Evolutionary conservation across 2,329 filamentous ascomycete genomes (phyloP).

Genomic region (Metarhizium robertsii): DNA sequence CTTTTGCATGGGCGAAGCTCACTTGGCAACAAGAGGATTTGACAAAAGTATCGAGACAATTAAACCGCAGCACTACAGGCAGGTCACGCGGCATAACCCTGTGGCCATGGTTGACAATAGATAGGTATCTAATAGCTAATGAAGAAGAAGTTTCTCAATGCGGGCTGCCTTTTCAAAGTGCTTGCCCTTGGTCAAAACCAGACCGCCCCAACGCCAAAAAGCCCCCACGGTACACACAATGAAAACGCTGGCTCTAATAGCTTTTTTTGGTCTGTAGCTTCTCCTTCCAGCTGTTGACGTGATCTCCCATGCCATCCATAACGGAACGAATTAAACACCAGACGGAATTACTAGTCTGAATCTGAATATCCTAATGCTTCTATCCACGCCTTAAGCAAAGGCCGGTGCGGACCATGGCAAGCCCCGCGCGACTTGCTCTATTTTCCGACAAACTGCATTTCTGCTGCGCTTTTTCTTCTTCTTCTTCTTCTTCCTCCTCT

Average conservation of each 20-base stretch:
- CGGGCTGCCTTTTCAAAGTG: background rate
- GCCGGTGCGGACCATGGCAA: background rate
- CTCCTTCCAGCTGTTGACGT: background rate
- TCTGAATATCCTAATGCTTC: background rate
- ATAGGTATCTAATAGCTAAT: background rate
- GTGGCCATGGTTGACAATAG: background rate
- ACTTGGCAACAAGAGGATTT: background rate
- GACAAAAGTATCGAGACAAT: background rate
- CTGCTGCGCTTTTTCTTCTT: background rate
- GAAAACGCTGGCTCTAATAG: background rate
- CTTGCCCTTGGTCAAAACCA: background rate
- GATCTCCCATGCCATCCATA: background rate
- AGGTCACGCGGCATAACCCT: background rate
- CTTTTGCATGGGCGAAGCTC: too few species aligned
- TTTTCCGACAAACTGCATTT: background rate
- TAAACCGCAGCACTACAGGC: background rate
- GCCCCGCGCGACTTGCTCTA: background rate
- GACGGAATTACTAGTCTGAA: too few species aligned
- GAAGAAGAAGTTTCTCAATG: background rate
- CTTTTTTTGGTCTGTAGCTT: background rate
- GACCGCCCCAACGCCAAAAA: constrained; percentile 1
- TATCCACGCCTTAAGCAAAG: background rate
- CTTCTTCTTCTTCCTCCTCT: too few species aligned
- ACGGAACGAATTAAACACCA: background rate
- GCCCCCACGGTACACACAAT: background rate